phyloP scores from a whole-genome alignment of 129 eudicot species.

The Flaveria robusta region DNA sequence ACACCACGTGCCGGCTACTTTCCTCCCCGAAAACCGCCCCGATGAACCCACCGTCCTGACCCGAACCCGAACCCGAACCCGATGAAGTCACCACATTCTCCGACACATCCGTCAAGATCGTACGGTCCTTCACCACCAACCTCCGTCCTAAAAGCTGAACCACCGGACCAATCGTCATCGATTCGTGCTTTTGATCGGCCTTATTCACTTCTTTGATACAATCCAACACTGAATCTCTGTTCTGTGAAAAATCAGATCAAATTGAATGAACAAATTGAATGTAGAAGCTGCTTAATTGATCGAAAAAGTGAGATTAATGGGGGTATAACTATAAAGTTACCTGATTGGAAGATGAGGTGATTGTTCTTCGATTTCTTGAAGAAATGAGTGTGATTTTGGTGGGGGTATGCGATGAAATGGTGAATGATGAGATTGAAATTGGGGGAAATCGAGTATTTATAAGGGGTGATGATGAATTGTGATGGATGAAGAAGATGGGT shows the following conservation, averaged over 20 bases:
- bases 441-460: slow-evolving; percentile 29
- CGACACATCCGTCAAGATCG: slow-evolving; percentile 59
- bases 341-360: slow-evolving; percentile 19
- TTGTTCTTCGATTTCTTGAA: slow-evolving; percentile 14
- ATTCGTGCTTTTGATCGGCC: slow-evolving; percentile 11
- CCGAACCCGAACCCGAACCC: slow-evolving; percentile 52
- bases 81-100: slow-evolving; percentile 53
- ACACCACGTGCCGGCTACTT: slow-evolving; percentile 56
- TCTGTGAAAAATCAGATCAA: slow-evolving; percentile 28
- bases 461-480: slow-evolving; percentile 21
- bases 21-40: slow-evolving; percentile 58
- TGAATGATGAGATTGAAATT: slow-evolving; percentile 17
- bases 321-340: not conserved
- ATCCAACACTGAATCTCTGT: slow-evolving; percentile 28
- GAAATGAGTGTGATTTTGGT: slow-evolving; percentile 18
- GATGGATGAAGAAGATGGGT: slow-evolving; percentile 14
- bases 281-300: too few species aligned
- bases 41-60: slow-evolving; percentile 64
- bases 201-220: slow-evolving; percentile 19
- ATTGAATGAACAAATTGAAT: not conserved
- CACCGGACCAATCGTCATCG: slow-evolving; percentile 71
- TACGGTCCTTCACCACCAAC: slow-evolving; percentile 56
- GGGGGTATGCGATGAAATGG: not conserved
- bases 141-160: slow-evolving; percentile 51
- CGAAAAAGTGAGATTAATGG: not conserved